These are phyloP conservation scores for Hirschioporus abietinus DNA, from an alignment of 768 basidiomycete species.

Conservation along the genomic window DNA sequence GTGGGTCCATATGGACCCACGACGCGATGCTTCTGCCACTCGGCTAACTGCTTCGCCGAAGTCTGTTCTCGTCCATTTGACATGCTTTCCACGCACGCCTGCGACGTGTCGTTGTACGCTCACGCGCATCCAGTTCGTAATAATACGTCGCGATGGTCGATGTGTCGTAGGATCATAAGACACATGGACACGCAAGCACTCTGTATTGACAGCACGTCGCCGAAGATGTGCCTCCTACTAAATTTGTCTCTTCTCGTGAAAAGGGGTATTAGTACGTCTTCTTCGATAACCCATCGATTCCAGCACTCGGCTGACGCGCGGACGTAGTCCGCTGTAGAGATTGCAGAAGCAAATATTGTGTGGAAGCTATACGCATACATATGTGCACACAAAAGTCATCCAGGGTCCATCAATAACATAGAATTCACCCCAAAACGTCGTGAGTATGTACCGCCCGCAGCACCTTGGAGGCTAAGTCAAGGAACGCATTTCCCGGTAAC, in stretches of 20 bases:
- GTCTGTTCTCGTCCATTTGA: not conserved
- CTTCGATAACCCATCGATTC: not conserved
- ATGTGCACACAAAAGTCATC: not conserved
- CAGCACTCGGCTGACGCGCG: not conserved
- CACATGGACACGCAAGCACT: not conserved
- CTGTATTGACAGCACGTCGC: not conserved
- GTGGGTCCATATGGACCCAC: not conserved
- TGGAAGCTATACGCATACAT: not conserved
- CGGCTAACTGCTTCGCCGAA: not conserved
- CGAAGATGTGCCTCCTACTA: not conserved
- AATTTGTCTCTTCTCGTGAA: not conserved
- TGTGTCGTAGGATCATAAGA: not conserved
- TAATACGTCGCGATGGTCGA: not conserved
- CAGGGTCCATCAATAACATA: not conserved
- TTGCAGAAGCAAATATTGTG: not conserved
- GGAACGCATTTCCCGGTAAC: not conserved
- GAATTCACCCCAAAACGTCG: not conserved
- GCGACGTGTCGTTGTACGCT: not conserved
- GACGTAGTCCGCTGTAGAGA: not conserved
- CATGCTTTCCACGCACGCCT: not conserved
- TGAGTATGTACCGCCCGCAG: not conserved
- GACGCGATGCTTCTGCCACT: not conserved
- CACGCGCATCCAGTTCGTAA: not conserved
- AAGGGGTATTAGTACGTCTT: not conserved
- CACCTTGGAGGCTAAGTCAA: not conserved